Conservation (phyloP, 2,329 filamentous ascomycete genomes). For the Fusarium sp. region DNA sequence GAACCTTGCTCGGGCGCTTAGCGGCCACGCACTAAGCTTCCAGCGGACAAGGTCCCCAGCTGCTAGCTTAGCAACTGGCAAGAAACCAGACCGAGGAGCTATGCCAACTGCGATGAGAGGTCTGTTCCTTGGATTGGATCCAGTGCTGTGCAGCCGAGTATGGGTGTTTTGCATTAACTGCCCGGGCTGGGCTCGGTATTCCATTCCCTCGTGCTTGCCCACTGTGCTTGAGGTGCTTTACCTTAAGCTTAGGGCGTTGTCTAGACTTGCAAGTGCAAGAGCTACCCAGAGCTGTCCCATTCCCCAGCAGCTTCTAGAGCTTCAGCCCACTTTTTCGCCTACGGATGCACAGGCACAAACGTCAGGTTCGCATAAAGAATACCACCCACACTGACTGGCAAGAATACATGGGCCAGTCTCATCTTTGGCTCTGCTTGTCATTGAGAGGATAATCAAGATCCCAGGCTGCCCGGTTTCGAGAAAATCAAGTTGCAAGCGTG, state of each 20-base stretch:
- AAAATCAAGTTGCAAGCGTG: neutral
- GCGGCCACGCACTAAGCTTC: conserved; percentile 21
- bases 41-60: conserved; percentile 15
- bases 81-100: conserved; percentile 2
- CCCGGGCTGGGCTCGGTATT: conserved; percentile 18
- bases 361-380: conserved; percentile 43
- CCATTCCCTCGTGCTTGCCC: neutral
- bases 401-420: conserved; percentile 7
- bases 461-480: neutral
- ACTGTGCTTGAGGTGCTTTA: neutral
- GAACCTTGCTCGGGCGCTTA: conserved; percentile 44
- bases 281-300: conserved; percentile 12
- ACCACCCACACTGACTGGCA: conserved; percentile 17
- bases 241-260: conserved; percentile 4
- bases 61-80: conserved; percentile 11
- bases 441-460: neutral
- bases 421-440: conserved; percentile 11
- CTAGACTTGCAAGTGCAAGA: neutral
- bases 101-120: conserved; percentile 28
- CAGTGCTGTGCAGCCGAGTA: conserved; percentile 33
- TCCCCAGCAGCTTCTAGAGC: conserved; percentile 29
- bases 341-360: conserved; percentile 43
- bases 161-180: conserved; percentile 41
- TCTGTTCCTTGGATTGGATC: conserved; percentile 39
- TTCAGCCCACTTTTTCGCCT: conserved; percentile 10